A percentile compares a stretch with the other conserved stretches of the same genome.
phyloP scores from a whole-genome alignment of 2,329 filamentous ascomycete genomes.

The Bipolaris sorokiniana region DNA sequence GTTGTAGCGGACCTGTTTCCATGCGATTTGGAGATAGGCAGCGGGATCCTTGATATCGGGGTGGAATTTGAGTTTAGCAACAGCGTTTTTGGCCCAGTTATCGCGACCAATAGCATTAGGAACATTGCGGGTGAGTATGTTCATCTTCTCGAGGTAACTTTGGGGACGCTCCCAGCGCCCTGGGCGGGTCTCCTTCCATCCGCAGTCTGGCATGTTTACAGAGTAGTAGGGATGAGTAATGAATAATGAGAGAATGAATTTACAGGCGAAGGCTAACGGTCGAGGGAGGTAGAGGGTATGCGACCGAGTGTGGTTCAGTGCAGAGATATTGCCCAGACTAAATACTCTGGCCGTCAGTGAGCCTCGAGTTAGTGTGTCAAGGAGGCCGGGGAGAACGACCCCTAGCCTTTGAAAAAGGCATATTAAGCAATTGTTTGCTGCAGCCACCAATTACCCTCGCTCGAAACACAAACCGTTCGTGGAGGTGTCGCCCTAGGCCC shows the following conservation, averaged over 20 bases:
- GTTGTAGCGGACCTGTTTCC: conserved; percentile 38
- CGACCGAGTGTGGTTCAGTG: no score
- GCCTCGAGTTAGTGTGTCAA: not conserved
- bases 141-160: conserved; percentile 31
- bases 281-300: no score
- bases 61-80: conserved; percentile 32
- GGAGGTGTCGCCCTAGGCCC: not conserved
- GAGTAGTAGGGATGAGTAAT: not conserved
- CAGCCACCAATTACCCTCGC: not conserved
- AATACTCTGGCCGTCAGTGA: not conserved
- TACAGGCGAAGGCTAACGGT: not conserved
- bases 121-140: conserved; percentile 32
- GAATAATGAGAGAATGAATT: not conserved
- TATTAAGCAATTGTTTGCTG: not conserved
- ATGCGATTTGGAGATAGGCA: conserved; percentile 24
- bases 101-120: conserved; percentile 33
- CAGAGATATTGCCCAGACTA: not conserved
- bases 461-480: not conserved
- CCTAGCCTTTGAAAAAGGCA: not conserved
- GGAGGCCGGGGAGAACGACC: not conserved
- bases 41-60: conserved; percentile 28
- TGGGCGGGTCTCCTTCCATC: conserved; percentile 33
- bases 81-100: conserved; percentile 35
- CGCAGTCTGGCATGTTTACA: conserved; percentile 9
- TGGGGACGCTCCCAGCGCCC: conserved; percentile 35